A percentile compares a stretch with the other conserved stretches of the same genome.
Conservation (phyloP, 1,284 basidiomycete species). For the Rhizoctonia solani region DNA sequence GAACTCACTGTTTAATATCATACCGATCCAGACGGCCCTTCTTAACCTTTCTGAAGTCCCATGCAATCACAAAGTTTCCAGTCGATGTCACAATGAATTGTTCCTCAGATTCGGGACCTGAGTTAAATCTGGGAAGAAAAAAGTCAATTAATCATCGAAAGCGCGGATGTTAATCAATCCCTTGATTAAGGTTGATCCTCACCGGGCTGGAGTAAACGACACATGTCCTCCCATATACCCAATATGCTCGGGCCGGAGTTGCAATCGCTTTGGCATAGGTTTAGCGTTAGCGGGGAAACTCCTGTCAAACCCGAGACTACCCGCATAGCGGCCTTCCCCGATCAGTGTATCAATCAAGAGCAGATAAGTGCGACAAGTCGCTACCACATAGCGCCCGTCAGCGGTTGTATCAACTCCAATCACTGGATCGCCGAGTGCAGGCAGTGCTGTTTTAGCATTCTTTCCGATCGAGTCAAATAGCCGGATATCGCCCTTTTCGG, state of each 20-base stretch:
- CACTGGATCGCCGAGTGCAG: conserved; percentile 94
- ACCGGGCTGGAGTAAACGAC: conserved; percentile 91
- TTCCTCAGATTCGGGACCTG: conserved; percentile 83
- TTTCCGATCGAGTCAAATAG: conserved; percentile 97
- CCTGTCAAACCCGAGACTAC: conserved; percentile 88
- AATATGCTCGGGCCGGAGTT: conserved; percentile 89
- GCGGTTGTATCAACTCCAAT: conserved; percentile 93
- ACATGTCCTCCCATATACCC: conserved; percentile 93
- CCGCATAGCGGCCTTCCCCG: conserved; percentile 86
- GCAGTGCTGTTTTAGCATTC: conserved; percentile 98
- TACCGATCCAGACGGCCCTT: conserved; percentile 89
- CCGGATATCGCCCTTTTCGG: conserved; percentile 95
- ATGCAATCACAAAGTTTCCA: conserved; percentile 92
- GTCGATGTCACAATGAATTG: conserved; percentile 96
- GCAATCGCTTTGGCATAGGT: conserved; percentile 87
- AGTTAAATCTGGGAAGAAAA: conserved; percentile 77
- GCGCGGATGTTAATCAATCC: neutral
- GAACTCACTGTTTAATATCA: conserved; percentile 81
- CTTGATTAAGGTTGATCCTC: conserved; percentile 39
- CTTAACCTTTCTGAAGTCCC: conserved; percentile 97
- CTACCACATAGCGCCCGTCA: conserved; percentile 93
- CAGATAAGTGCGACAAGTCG: conserved; percentile 94
- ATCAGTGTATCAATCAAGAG: conserved; percentile 95
- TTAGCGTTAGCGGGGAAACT: conserved; percentile 95
- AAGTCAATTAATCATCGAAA: neutral